Evolutionary conservation across 2,329 filamentous ascomycete genomes (phyloP).

Genomic region (Colletotrichum sp.): DNA sequence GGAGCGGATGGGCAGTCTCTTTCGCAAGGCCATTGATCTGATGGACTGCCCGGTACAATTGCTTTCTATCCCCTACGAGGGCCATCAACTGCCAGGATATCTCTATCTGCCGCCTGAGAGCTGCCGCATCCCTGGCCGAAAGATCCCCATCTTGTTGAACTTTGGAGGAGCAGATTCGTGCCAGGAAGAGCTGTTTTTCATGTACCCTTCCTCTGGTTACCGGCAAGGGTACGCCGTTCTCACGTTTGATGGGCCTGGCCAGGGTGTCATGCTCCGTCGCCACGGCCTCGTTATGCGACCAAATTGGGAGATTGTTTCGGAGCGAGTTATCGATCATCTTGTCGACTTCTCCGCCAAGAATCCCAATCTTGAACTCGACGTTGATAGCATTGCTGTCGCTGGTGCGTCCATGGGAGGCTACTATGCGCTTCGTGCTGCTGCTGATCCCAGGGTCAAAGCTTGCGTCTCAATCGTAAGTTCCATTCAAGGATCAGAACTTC

Average conservation of each 20-base stretch:
- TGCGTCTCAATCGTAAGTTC: slow-evolving; percentile 41
- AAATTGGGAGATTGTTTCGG: slow-evolving; percentile 41
- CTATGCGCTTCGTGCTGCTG: slow-evolving; percentile 45
- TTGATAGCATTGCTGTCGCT: slow-evolving; percentile 36
- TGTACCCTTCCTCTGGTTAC: slow-evolving; percentile 27
- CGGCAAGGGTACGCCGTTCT: slow-evolving; percentile 46
- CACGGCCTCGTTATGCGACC: slow-evolving; percentile 34
- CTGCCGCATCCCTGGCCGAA: slow-evolving; percentile 22
- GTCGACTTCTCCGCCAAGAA: slow-evolving; percentile 9
- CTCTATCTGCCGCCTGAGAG: slow-evolving; percentile 36
- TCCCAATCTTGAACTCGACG: slow-evolving; percentile 37
- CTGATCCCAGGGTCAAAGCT: slow-evolving; percentile 47
- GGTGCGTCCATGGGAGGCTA: slow-evolving; percentile 51
- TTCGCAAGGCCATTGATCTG: slow-evolving; percentile 30
- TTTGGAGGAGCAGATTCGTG: slow-evolving; percentile 39
- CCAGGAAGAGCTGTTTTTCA: slow-evolving; percentile 46
- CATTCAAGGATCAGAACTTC: too few species aligned
- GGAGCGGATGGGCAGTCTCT: slow-evolving; percentile 29
- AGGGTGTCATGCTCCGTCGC: slow-evolving; percentile 40
- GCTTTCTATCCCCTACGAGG: slow-evolving; percentile 44
- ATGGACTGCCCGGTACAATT: slow-evolving; percentile 30
- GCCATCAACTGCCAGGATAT: slow-evolving; percentile 36
- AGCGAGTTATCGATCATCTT: slow-evolving; percentile 36
- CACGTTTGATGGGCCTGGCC: slow-evolving; percentile 51
- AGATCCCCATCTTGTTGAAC: slow-evolving; percentile 40